Evolutionary conservation across 441 rosid species (phyloP).

Genomic region (Adansonia madagascariensis): DNA sequence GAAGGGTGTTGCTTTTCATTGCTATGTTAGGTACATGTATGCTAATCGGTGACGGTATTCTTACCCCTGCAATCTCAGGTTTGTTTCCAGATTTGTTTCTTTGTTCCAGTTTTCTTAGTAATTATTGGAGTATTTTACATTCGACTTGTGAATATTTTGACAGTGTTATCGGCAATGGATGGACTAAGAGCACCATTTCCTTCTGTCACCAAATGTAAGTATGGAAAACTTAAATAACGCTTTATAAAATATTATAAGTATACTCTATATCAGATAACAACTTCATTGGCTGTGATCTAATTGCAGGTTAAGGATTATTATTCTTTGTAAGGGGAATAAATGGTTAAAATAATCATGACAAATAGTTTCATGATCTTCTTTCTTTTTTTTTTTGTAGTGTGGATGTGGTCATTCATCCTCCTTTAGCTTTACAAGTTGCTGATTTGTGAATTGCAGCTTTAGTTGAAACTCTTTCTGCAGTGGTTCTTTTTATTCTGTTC

Average conservation of each 20-base stretch:
- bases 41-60: conserved; percentile 78
- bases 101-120: not conserved
- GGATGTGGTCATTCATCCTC: conserved; percentile 36
- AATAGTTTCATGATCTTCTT: not conserved
- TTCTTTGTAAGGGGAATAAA: not conserved
- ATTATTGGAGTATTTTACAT: not conserved
- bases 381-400: not conserved
- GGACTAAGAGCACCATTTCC: conserved; percentile 67
- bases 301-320: not conserved
- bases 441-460: conserved; percentile 25
- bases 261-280: not conserved
- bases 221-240: not conserved
- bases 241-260: not conserved
- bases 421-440: conserved; percentile 12
- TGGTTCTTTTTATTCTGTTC: conserved; percentile 54
- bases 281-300: not conserved
- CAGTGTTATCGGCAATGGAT: conserved; percentile 73
- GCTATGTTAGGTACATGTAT: conserved; percentile 74
- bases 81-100: conserved; percentile 24
- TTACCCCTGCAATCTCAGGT: conserved; percentile 77
- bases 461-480: conserved; percentile 61
- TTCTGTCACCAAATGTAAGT: conserved; percentile 59
- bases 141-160: conserved; percentile 15
- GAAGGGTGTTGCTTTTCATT: conserved; percentile 58
- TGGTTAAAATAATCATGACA: not conserved